phyloP scores from a whole-genome alignment of 352 stramenopile genomes.

The Phytopythium chamaehyphon region DNA sequence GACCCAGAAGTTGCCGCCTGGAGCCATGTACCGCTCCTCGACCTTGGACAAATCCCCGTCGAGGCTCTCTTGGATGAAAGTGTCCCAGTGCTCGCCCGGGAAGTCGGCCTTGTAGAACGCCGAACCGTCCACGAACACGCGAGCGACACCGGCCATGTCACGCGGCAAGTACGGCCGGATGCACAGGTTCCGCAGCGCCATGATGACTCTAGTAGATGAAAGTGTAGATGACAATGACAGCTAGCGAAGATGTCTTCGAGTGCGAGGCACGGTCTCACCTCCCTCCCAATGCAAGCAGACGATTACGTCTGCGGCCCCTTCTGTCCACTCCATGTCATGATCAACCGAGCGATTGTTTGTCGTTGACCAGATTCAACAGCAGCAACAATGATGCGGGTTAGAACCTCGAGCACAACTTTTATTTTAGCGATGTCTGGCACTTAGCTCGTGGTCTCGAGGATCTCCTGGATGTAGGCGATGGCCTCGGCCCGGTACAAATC shows the following conservation, averaged over 20 bases:
- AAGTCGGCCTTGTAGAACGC: constrained; percentile 18
- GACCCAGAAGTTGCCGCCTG: constrained; percentile 43
- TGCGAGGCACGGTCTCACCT: background rate
- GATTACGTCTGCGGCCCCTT: too few species aligned
- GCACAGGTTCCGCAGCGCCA: constrained; percentile 1
- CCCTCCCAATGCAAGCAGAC: background rate
- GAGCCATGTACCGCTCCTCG: constrained; percentile 21
- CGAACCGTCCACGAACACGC: constrained; percentile 22
- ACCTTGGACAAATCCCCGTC: constrained; percentile 23
- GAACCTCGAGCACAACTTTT: too few species aligned
- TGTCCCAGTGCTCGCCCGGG: constrained; percentile 13
- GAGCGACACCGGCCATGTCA: constrained; percentile 15
- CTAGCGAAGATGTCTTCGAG: too few species aligned
- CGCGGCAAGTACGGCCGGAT: constrained; percentile 18
- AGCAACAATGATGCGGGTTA: too few species aligned
- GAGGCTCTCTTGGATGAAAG: constrained; percentile 26
- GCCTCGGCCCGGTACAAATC: constrained; percentile 23
- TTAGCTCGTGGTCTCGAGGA: background rate
- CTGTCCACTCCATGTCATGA: too few species aligned
- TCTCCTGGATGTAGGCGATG: constrained; percentile 14
- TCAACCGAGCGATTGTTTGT: too few species aligned
- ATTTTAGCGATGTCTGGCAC: too few species aligned
- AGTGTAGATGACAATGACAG: too few species aligned
- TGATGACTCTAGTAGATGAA: background rate
- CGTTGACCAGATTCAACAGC: too few species aligned